Base-by-base conservation (phyloP, 2,329 filamentous ascomycete genomes). In the Colletotrichum lupini region DNA sequence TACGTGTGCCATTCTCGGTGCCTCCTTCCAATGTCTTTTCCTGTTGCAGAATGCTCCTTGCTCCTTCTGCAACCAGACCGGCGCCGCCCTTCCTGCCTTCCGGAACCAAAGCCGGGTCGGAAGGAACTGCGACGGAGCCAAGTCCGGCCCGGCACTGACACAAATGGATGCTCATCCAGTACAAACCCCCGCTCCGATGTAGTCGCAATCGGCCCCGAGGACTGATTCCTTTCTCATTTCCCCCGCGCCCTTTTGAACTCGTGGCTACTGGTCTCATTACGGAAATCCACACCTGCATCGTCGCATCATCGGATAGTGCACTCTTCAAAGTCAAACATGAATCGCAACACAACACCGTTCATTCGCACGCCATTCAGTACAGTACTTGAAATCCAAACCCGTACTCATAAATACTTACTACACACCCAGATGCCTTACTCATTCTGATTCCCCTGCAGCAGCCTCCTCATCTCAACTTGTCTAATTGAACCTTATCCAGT, bases 271-370 rank as follows among this genome's bases (percentile, higher is more conserved):
- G 49, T 62, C 58, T 35, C n/a, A 46, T 28, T 64, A 53, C 32
- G 30, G 8, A 6, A 42, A 42, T 16, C 14, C 68, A 62, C 22
- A 53, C 26, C 42, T 42, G 5, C 19, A 37, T 24, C 42, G 42
- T n/a, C 42, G 42, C 42, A n/a, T 56, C 59, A 9, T 75, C 73
- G 72, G 73, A 64, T 74, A 57, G 55, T 57, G 63, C 72, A 74
- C 72, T 67, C 8, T 3, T 22, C 11, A 19, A 28, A 57, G 52
- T 24, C 61, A 52, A 59, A 61, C 46, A 70, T 70, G 67, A 61
- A 60, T 68, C 70, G 60, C 52, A 68, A 30, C 26, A 16, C 22
- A n/a, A 60, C 16, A 60, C 56, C n/a, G 28, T 37, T 24, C 6
- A 24, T 8, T n/a, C 26, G 6, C 14, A 22, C 19, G 26, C 3